These are phyloP conservation scores for Albatrellus ellisii DNA, from an alignment of 768 basidiomycete species.

Conservation along the genomic window DNA sequence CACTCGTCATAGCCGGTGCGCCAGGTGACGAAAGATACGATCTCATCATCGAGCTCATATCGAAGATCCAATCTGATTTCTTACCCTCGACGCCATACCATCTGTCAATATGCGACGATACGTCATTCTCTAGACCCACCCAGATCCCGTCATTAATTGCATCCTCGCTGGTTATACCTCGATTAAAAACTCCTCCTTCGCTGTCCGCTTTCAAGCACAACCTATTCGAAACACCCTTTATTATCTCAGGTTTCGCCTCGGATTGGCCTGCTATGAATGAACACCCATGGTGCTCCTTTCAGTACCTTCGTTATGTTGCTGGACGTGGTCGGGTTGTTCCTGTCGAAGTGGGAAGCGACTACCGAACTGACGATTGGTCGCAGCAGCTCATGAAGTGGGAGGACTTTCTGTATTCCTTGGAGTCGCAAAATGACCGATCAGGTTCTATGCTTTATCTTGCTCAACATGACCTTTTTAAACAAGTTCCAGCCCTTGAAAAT, in stretches of 20 bases:
- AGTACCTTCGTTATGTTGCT: constrained; percentile 56
- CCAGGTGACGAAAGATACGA: constrained; percentile 47
- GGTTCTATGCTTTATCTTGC: constrained; percentile 62
- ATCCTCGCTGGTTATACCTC: constrained; percentile 21
- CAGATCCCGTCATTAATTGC: constrained; percentile 3
- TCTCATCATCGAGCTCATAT: constrained; percentile 50
- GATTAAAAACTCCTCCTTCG: constrained; percentile 38
- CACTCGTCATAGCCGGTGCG: constrained; percentile 76
- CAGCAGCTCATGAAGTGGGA: constrained; percentile 74
- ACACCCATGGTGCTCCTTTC: constrained; percentile 54
- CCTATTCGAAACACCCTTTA: constrained; percentile 42
- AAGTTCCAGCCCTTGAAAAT: constrained; percentile 64
- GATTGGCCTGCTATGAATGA: constrained; percentile 72
- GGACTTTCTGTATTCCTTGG: constrained; percentile 45
- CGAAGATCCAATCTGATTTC: constrained; percentile 36
- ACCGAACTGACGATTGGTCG: constrained; percentile 68
- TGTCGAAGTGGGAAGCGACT: constrained; percentile 80
- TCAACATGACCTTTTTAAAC: constrained; percentile 74
- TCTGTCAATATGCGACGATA: neutral
- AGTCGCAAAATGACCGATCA: constrained; percentile 11
- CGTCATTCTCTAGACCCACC: neutral
- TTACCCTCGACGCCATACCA: constrained; percentile 8
- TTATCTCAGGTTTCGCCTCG: constrained; percentile 45
- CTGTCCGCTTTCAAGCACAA: constrained; percentile 37
- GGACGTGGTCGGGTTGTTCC: constrained; percentile 83